Evolutionary conservation across 2,329 filamentous ascomycete species (phyloP), one percentile per base, ranked within the genome.

Genomic region (Phialocephala subalpina): DNA sequence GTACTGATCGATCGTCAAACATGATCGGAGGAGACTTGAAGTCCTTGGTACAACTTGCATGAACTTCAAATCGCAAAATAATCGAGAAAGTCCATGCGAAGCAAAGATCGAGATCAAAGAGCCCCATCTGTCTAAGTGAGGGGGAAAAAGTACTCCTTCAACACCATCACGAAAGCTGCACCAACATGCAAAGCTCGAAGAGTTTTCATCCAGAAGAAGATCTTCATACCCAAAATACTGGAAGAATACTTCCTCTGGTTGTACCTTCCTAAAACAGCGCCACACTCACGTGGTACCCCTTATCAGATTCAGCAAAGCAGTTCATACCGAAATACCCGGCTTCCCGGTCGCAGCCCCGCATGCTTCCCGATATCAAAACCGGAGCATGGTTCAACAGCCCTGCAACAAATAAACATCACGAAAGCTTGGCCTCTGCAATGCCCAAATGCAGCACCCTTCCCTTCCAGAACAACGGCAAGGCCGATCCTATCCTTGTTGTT

Each of bases 361-460:
- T 9, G 9, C 29, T 33, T 5, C 4, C 38, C 58, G 38, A 45
- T 53, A 53, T 53, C 49, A 53, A 29, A 29, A 27, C 27, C 27
- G 49, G 49, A 53, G 25, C 45, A 49, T 49, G 4, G 29, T 49
- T 49, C 16, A 20, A 12, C 22, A 53, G 27, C 25, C 27, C 27
- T 8, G 22, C 25, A 14, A 33, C 49, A 49, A 22, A 12, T 9
- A 49, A 49, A 22, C n/a, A 49, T 49, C 25, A 36, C 20, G n/a
- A 38, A 42, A 52, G 58, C 29, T 45, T 59, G 59, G 64, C 33
- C 64, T 45, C 36, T 47, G 9, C 55, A 59, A 62, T 66, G 45
- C 64, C 63, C 64, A 29, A 59, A 66, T 56, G 16, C 29, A 62
- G 63, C 33, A 38, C 42, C 42, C 60, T 6, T 29, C 9, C 35